Percentiles rank a stretch among this genome's conserved stretches.
Evolutionary conservation across 805 yeast species (phyloP).

Genomic region (Saccharomyces jurei): DNA sequence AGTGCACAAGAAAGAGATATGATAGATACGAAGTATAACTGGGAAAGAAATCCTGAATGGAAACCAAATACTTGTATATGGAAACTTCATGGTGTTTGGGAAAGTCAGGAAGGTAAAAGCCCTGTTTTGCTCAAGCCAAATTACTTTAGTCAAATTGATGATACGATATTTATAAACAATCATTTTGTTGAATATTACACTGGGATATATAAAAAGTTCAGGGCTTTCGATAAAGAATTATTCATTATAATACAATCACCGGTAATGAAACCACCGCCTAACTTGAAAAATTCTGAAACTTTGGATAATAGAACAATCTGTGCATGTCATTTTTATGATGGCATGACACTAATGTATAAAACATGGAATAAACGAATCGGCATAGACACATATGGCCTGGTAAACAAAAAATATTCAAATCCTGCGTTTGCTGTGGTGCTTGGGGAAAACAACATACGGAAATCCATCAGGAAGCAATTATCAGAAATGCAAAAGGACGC

Average conservation of each 20-base stretch:
- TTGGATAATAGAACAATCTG: slow-evolving; percentile 59
- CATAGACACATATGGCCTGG: slow-evolving; percentile 82
- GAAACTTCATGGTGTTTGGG: slow-evolving; percentile 79
- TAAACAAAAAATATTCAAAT: slow-evolving; percentile 65
- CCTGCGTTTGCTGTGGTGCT: slow-evolving; percentile 71
- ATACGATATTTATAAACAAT: slow-evolving; percentile 51
- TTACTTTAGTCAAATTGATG: slow-evolving; percentile 45
- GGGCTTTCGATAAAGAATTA: slow-evolving; percentile 38
- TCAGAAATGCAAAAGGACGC: slow-evolving; percentile 61
- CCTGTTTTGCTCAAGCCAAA: slow-evolving; percentile 36
- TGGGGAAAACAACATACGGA: slow-evolving; percentile 74
- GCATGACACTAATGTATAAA: slow-evolving; percentile 85
- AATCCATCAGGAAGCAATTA: slow-evolving; percentile 62
- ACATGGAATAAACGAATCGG: slow-evolving; percentile 78
- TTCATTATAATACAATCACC: slow-evolving; percentile 74
- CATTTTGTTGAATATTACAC: slow-evolving; percentile 58
- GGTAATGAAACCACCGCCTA: slow-evolving; percentile 70
- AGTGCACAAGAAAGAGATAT: slow-evolving; percentile 34
- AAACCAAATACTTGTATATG: slow-evolving; percentile 66
- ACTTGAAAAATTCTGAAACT: slow-evolving; percentile 41
- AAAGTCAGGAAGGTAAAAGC: slow-evolving; percentile 29
- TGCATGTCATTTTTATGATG: slow-evolving; percentile 92
- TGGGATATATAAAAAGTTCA: slow-evolving; percentile 40
- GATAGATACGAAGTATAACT: slow-evolving; percentile 58
- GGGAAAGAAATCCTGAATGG: slow-evolving; percentile 62